Conservation (phyloP, 2,329 filamentous ascomycete genomes). For the Fusarium sp. region DNA sequence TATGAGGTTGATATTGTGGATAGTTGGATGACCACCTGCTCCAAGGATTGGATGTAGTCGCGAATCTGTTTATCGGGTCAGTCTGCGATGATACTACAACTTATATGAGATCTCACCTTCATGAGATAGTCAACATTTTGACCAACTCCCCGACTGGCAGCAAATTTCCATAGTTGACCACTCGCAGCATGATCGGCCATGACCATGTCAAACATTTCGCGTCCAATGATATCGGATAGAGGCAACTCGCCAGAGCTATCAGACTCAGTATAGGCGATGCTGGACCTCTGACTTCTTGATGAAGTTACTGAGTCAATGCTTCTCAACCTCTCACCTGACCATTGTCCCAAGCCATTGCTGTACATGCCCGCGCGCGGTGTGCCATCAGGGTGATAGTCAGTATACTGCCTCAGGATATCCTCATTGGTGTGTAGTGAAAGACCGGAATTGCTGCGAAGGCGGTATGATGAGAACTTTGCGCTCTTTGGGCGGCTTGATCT, state of each 20-base stretch:
- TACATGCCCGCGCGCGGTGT: constrained; percentile 49
- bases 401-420: constrained; percentile 60
- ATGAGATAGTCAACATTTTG: constrained; percentile 66
- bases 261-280: constrained; percentile 47
- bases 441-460: constrained; percentile 62
- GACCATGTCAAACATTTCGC: constrained; percentile 64
- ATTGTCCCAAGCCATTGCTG: constrained; percentile 25
- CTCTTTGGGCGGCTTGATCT: constrained; percentile 48
- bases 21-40: constrained; percentile 59
- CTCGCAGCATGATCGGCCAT: constrained; percentile 63
- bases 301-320: constrained; percentile 50
- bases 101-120: constrained; percentile 55
- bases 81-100: neutral
- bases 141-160: constrained; percentile 60
- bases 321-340: constrained; percentile 44
- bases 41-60: constrained; percentile 60
- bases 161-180: constrained; percentile 63
- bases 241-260: constrained; percentile 47
- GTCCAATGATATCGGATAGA: constrained; percentile 63
- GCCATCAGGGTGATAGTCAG: constrained; percentile 60
- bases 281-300: constrained; percentile 45
- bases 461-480: constrained; percentile 49
- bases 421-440: constrained; percentile 61
- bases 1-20: constrained; percentile 60
- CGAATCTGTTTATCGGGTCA: constrained; percentile 52